Evolutionary conservation across 345 rosid species (phyloP), one percentile per base, ranked within the genome.

Genomic region (Acer yangbiense): DNA sequence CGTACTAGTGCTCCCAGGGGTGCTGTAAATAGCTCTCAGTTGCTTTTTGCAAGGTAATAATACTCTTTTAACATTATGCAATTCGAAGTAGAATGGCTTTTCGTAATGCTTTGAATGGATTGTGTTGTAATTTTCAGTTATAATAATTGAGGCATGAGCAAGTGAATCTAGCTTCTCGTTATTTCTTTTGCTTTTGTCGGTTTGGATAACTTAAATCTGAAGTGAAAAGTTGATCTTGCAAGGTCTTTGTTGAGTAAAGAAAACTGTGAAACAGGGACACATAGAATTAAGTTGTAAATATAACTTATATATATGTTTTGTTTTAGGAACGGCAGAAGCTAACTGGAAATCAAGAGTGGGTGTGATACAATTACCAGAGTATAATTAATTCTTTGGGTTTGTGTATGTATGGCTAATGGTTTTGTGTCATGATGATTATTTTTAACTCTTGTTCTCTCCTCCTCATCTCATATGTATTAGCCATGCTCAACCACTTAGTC

Each of bases 1-100:
- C 84, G 90, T 9, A 48, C 66, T 50, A 82, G 85, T n/a, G 84
- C 81, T 71, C 78, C 88, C 16, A 82, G 82, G 71, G 82, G 79
- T 43, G 81, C 88, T 58, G 79, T 78, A 55, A 72, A 63, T 62
- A 68, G 71, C 69, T 60, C 82, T 65, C 85, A 63, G 21, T 46
- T 80, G 29, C 74, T 70, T 74, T 70, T 84, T 43, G 78, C 83
- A 54, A 85, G 90, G 90, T 87, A 63, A 25, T 61, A 77, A 69
- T 13, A 16, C 4, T 52, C 1, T 13, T 46, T 52, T 3, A 20
- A 29, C 23, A 32, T 23, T 43, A 4, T 50, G n/a, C 55, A 72
- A 18, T 13, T 63, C 10, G 6, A 67, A 43, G 21, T 67, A 3
- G 14, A 67, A 11, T 27, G n/a, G 14, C 54, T n/a, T 25, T 61